Evolutionary conservation across 805 yeast species (phyloP).

Genomic region (Zygosaccharomyces pseudorouxii): DNA sequence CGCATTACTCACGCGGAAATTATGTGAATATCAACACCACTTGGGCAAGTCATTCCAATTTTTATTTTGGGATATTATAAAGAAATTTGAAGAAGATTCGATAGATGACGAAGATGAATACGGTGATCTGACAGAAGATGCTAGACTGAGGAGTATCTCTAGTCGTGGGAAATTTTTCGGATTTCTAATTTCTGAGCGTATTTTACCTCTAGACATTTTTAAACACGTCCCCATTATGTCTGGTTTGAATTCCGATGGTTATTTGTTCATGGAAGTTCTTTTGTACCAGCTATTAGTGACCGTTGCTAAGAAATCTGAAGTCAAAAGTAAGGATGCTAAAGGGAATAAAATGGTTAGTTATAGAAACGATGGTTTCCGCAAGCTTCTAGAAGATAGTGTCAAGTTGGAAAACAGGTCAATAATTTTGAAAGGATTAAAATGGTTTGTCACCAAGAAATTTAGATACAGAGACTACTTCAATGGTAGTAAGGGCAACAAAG

Average conservation of each 20-base stretch:
- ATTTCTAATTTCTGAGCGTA: conserved; percentile 62
- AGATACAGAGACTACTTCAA: conserved; percentile 23
- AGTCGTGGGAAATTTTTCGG: conserved; percentile 84
- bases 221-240: conserved; percentile 71
- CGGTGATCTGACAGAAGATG: conserved; percentile 45
- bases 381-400: conserved; percentile 18
- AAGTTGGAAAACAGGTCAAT: conserved; percentile 26
- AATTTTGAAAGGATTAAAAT: conserved; percentile 33
- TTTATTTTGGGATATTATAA: conserved; percentile 78
- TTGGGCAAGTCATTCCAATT: conserved; percentile 84
- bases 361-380: conserved; percentile 30
- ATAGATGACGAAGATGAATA: conserved; percentile 34
- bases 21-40: conserved; percentile 64
- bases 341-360: conserved; percentile 31
- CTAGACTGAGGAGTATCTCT: conserved; percentile 53
- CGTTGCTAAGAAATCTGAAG: conserved; percentile 59
- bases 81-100: conserved; percentile 59
- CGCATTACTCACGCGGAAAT: conserved; percentile 67
- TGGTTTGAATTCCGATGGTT: conserved; percentile 53
- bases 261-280: conserved; percentile 67
- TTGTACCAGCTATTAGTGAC: conserved; percentile 62
- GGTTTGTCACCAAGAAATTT: conserved; percentile 30
- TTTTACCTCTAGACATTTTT: conserved; percentile 67
- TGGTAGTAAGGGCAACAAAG: conserved; percentile 18
- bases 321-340: conserved; percentile 29